Conservation (phyloP, 2,329 filamentous ascomycete genomes). For the Penicillium hordei region DNA sequence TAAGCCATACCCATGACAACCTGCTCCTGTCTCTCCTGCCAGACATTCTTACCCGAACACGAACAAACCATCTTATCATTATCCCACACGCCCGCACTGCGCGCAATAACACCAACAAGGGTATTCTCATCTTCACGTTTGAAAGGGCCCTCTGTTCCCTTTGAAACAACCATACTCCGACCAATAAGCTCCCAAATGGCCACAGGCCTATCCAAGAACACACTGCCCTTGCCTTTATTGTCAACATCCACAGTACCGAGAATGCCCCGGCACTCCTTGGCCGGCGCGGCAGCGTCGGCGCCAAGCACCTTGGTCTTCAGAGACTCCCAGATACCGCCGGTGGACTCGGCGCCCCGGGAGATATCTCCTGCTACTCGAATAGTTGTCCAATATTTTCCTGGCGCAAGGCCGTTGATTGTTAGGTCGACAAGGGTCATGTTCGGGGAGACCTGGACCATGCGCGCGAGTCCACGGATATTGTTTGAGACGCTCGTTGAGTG, state of each 20-base stretch:
- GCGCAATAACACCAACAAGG: conserved; percentile 86
- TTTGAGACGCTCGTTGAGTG: conserved; percentile 61
- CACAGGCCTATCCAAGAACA: conserved; percentile 78
- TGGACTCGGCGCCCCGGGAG: conserved; percentile 75
- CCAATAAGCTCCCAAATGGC: conserved; percentile 97
- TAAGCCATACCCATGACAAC: conserved; percentile 86
- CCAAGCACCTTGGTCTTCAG: conserved; percentile 45
- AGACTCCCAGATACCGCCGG: conserved; percentile 76
- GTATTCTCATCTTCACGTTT: conserved; percentile 78
- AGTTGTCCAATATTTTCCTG: conserved; percentile 79
- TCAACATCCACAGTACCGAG: conserved; percentile 77
- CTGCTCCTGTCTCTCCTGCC: conserved; percentile 93
- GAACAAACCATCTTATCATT: conserved; percentile 98
- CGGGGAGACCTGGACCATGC: conserved; percentile 87
- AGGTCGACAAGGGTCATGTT: conserved; percentile 81
- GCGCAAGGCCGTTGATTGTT: conserved; percentile 75
- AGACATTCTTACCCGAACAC: conserved; percentile 95
- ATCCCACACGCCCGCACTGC: conserved; percentile 97
- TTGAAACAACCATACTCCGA: conserved; percentile 82
- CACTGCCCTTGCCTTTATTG: conserved; percentile 70
- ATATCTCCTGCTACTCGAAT: conserved; percentile 87
- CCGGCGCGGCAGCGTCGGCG: conserved; percentile 17
- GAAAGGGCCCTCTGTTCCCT: conserved; percentile 59
- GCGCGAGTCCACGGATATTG: conserved; percentile 78
- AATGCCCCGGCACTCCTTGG: conserved; percentile 56